phyloP scores from a whole-genome alignment of 2,329 filamentous ascomycete genomes.

The Ramularia collo-cygni region DNA sequence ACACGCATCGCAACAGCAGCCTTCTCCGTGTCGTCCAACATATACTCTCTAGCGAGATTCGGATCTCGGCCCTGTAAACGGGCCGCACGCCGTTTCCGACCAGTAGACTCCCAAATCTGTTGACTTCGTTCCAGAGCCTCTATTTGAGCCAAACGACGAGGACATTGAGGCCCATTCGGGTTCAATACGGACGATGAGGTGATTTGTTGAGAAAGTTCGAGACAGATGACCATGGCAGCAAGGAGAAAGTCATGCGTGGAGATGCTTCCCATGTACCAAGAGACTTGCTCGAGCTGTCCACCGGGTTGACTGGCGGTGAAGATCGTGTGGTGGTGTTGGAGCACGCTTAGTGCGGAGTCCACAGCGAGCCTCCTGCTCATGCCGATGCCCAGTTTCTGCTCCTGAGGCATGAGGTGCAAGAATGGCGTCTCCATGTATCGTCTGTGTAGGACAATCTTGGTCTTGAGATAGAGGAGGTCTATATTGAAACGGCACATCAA shows the following conservation, averaged over 20 bases:
- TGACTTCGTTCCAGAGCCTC: constrained; percentile 28
- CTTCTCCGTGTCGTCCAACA: constrained; percentile 27
- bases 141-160: constrained; percentile 24
- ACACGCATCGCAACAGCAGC: constrained; percentile 26
- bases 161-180: constrained; percentile 17
- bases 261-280: constrained; percentile 42
- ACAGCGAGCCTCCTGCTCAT: constrained; percentile 38
- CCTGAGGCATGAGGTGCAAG: constrained; percentile 23
- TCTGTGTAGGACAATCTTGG: constrained; percentile 48
- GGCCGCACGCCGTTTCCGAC: constrained; percentile 2
- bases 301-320: constrained; percentile 42
- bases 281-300: constrained; percentile 38
- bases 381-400: constrained; percentile 28
- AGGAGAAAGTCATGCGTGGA: constrained; percentile 44
- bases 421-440: constrained; percentile 40
- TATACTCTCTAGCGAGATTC: constrained; percentile 13
- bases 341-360: constrained; percentile 42
- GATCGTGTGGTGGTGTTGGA: constrained; percentile 45
- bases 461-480: constrained; percentile 46
- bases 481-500: constrained; percentile 48
- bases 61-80: constrained; percentile 9
- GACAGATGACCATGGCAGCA: constrained; percentile 43
- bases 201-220: constrained; percentile 34
- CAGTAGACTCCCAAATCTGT: constrained; percentile 24
- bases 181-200: constrained; percentile 8